Evolutionary conservation across 495 filamentous ascomycete species (phyloP), one percentile per base, ranked within the genome.

Genomic region (Penicillium arizonense): DNA sequence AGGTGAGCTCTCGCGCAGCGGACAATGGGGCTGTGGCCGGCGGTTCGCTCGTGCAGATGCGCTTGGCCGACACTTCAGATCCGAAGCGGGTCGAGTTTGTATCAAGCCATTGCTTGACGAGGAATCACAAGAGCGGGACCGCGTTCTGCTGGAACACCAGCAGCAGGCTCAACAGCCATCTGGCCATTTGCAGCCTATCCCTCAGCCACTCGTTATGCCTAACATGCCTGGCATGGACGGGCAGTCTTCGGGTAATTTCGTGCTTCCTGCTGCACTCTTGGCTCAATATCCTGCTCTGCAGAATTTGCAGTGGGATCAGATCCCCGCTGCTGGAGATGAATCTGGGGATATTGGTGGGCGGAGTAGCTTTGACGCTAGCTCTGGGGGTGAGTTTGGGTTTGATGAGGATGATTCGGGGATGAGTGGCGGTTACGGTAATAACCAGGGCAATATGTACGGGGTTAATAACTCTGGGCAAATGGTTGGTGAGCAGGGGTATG

Each of bases 31-130:
- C 40, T 98, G 94, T 60, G 90, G 90, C 11, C 86, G 94, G 24
- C 81, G 91, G 9, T 98, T 98, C 67, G 94, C 94, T 1, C 90
- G 94, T 48, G 94, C 94, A 7, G 94, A 98, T 70, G 94, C 95
- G 2, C 77, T 98, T 3, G 94, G 94, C 13, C 84, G 94, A n/a
- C 94, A 98, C 69, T 98, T 98, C 80, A 80, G 94, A 43, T 93
- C 89, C 11, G 94, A 98, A 73, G 95, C 94, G 3, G 94, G 94
- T 9, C 83, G 94, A 5, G 88, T 96, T 38, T 98, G 94, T 67
- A 98, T 98, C 69, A 96, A 95, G 58, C 91, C 94, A 4, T 76
- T 98, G 3, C 78, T 97, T 8, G 95, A 96, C 46, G 91, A 96
- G 67, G 92, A 97, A 63, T 85, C 86, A 16, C 75, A 84, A 21